Evolutionary conservation across 176 grass and related monocot species (phyloP).

Genomic region (Raddia guianensis): DNA sequence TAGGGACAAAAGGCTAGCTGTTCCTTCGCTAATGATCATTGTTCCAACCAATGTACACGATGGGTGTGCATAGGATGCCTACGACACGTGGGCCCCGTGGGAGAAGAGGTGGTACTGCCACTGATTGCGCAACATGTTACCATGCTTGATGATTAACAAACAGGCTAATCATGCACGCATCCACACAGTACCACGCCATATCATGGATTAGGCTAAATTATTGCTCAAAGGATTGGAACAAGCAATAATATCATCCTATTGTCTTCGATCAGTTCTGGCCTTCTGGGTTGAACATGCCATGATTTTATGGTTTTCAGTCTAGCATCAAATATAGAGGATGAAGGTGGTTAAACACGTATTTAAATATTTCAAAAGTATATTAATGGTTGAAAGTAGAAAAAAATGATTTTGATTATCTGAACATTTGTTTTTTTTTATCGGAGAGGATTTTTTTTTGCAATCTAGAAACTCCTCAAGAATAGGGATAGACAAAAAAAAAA

Average conservation of each 20-base stretch:
- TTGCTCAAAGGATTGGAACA: neutral
- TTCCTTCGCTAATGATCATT: neutral
- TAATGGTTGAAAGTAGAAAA: too few species aligned
- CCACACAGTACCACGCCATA: neutral
- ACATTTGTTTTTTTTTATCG: too few species aligned
- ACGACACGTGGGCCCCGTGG: neutral
- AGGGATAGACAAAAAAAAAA: too few species aligned
- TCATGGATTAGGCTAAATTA: neutral
- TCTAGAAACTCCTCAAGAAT: too few species aligned
- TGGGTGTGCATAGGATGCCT: conserved; percentile 1
- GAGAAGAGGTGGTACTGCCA: neutral
- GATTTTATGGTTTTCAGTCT: too few species aligned
- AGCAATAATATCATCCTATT: neutral
- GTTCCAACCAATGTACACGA: neutral
- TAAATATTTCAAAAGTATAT: too few species aligned
- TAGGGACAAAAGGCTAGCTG: too few species aligned
- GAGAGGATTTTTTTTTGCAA: too few species aligned
- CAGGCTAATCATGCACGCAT: neutral
- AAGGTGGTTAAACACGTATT: too few species aligned
- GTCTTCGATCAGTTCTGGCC: neutral
- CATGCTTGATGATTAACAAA: neutral
- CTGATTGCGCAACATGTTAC: conserved; percentile 22
- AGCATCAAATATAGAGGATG: too few species aligned
- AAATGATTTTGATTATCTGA: too few species aligned
- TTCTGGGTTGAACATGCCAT: too few species aligned